These are phyloP conservation scores for Lentithecium fluviatile DNA, from an alignment of 495 filamentous ascomycete genomes.

Conservation along the genomic window DNA sequence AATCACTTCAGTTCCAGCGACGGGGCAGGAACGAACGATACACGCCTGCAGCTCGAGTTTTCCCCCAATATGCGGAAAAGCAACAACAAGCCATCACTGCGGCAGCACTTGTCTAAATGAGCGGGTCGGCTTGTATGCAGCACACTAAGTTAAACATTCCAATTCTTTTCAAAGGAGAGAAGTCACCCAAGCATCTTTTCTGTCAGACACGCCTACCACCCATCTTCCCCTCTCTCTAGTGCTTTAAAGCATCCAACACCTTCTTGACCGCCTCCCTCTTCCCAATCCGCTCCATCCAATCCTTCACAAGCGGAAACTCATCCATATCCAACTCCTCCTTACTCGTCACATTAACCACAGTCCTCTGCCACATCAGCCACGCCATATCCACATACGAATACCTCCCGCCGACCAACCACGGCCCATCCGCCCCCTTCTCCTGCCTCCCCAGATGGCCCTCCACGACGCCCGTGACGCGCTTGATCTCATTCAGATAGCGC, in stretches of 20 bases:
- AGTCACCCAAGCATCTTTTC: too few relatives aligned
- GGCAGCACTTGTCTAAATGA: too few relatives aligned
- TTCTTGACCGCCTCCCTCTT: slow-evolving; percentile 29
- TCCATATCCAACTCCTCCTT: slow-evolving; percentile 27
- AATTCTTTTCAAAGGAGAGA: too few relatives aligned
- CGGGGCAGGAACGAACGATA: too few relatives aligned
- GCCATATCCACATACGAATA: slow-evolving; percentile 59
- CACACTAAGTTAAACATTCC: too few relatives aligned
- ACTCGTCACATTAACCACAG: background rate
- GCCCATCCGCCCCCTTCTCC: slow-evolving; percentile 7
- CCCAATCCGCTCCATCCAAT: slow-evolving; percentile 39
- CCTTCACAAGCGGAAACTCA: slow-evolving; percentile 36
- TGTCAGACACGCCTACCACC: background rate
- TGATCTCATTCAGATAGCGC: slow-evolving; percentile 24
- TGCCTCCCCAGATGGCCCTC: slow-evolving; percentile 17
- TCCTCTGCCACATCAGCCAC: slow-evolving; percentile 55
- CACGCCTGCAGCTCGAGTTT: too few relatives aligned
- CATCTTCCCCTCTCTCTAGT: background rate
- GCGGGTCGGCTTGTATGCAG: too few relatives aligned
- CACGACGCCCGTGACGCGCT: slow-evolving; percentile 19
- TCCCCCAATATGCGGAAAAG: too few relatives aligned
- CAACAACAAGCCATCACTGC: too few relatives aligned
- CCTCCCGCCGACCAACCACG: slow-evolving; percentile 60
- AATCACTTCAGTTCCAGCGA: too few relatives aligned
- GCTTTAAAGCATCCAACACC: slow-evolving; percentile 3